phyloP scores from a whole-genome alignment of 2,329 filamentous ascomycete species.

The Sporothrix brasiliensis region DNA sequence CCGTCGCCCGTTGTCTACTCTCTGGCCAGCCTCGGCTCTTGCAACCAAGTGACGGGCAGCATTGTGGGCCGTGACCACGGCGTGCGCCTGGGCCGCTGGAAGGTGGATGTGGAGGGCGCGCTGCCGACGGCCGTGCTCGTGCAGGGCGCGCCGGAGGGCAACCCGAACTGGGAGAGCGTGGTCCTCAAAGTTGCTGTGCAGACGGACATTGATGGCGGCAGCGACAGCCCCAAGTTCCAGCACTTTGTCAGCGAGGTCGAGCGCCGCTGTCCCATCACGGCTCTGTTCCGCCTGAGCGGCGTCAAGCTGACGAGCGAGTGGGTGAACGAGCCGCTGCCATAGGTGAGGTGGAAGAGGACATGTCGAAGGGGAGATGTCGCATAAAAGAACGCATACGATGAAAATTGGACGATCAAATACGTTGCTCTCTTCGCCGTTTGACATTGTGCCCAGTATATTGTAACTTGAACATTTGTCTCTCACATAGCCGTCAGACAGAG shows the following conservation, averaged over 20 bases:
- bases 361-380: too few relatives aligned
- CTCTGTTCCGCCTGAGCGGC: conserved; percentile 27
- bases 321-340: conserved; percentile 27
- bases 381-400: too few relatives aligned
- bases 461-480: too few relatives aligned
- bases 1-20: conserved; percentile 27
- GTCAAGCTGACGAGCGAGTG: conserved; percentile 23
- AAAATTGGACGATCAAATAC: too few relatives aligned
- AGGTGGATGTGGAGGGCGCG: conserved; percentile 27
- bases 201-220: conserved; percentile 23
- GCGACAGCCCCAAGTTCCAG: conserved; percentile 7
- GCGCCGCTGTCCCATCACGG: conserved; percentile 29
- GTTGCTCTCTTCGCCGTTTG: too few relatives aligned
- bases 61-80: conserved; percentile 25
- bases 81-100: conserved; percentile 24
- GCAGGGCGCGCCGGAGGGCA: conserved; percentile 23
- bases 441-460: too few relatives aligned
- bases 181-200: conserved; percentile 16
- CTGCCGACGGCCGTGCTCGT: conserved; percentile 27
- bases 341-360: too few relatives aligned
- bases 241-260: conserved; percentile 29
- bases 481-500: too few relatives aligned
- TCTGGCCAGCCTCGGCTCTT: conserved; percentile 26
- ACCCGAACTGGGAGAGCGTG: conserved; percentile 28
- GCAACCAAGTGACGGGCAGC: conserved; percentile 30